Evolutionary conservation across 2,329 filamentous ascomycete genomes (phyloP), one percentile per base, ranked within the genome.

Genomic region (Rhynchosporium secalis): DNA sequence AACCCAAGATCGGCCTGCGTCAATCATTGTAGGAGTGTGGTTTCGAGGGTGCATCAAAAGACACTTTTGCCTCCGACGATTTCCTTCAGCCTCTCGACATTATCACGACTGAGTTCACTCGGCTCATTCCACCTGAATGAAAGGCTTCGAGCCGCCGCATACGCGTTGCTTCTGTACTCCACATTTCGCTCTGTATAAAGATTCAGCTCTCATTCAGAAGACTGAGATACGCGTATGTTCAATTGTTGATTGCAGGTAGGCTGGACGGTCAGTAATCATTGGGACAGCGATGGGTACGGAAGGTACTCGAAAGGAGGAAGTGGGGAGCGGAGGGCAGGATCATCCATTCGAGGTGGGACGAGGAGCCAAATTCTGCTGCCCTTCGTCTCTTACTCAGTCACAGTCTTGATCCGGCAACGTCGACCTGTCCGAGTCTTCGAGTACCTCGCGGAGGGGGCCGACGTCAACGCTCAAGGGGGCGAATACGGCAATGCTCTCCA

Each of bases 111-210:
- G 33, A 60, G 58, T n/a, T 66, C 57, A 45, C 55, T 62, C 12
- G 51, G 43, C 40, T 62, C 46, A 45, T 65, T 62, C 51, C 29
- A 64, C 49, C 45, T 40, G 57, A 68, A 69, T 67, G 36, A 43
- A 68, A 62, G 13, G 43, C 63, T 56, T 68, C 40, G 29, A 69
- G n/a, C n/a, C n/a, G 62, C 51, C 58, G 60, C 33, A 69, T 59
- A 49, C 64, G 46, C 28, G 58, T 61, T 69, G 40, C 62, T 61
- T 64, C 58, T 64, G 31, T 66, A 69, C 63, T 68, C 65, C 49
- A 66, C 45, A 38, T 28, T n/a, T 49, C 57, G 52, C 57, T 66
- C 62, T 56, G 47, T 59, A 43, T 65, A 62, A 15, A 64, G 58
- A 47, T 46, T 65, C 33, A 52, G 48, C 62, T 68, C 64, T 57